phyloP scores from a whole-genome alignment of 371 early-diverging fungal genomes.

The Zychaea mexicana region DNA sequence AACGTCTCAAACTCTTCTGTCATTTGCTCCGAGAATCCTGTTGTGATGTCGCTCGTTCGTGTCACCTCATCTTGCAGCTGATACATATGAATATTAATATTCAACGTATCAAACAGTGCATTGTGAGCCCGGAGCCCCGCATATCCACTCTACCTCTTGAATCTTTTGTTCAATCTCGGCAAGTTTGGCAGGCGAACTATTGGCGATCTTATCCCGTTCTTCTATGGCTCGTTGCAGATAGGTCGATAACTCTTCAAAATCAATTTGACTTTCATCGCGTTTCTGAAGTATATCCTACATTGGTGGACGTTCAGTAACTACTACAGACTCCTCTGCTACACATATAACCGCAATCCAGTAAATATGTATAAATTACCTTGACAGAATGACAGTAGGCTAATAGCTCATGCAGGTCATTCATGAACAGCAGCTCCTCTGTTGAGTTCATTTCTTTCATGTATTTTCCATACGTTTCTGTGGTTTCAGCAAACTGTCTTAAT shows the following conservation, averaged over 20 bases:
- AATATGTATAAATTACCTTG: constrained; percentile 54
- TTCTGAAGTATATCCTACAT: constrained; percentile 71
- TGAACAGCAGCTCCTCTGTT: constrained; percentile 75
- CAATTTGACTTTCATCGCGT: constrained; percentile 93
- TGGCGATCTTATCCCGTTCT: constrained; percentile 33
- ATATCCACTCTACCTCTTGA: constrained; percentile 2
- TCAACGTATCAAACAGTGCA: neutral
- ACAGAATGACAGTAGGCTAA: constrained; percentile 85
- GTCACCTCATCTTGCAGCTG: constrained; percentile 84
- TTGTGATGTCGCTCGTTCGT: constrained; percentile 65
- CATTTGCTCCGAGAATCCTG: constrained; percentile 78
- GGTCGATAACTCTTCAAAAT: constrained; percentile 83
- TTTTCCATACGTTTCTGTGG: constrained; percentile 65
- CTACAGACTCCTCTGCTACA: too few relatives aligned
- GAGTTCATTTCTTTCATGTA: constrained; percentile 64
- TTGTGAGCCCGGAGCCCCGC: too few relatives aligned
- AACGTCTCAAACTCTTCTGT: constrained; percentile 83
- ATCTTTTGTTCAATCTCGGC: constrained; percentile 3
- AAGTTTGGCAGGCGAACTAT: constrained; percentile 7
- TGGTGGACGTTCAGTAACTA: too few relatives aligned
- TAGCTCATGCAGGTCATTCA: constrained; percentile 85
- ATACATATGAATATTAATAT: neutral
- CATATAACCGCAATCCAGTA: too few relatives aligned
- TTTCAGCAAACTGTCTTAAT: constrained; percentile 75
- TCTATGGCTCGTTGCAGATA: constrained; percentile 67